These are phyloP conservation scores for Combretum micranthum DNA, from an alignment of 345 rosid species.

Conservation along the genomic window DNA sequence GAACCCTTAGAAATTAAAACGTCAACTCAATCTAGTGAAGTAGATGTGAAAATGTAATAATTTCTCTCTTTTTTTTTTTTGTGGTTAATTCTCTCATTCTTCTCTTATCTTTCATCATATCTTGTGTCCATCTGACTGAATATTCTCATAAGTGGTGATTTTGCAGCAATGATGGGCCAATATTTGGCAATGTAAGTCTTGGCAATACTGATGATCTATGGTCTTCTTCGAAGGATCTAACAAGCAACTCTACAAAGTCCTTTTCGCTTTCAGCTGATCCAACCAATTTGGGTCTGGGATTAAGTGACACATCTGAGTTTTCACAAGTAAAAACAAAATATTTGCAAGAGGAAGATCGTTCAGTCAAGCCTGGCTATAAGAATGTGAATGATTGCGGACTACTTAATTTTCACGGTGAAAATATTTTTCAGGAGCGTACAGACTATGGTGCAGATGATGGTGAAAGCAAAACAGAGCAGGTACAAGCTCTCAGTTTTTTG, in stretches of 20 bases:
- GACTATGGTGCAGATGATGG: conserved; percentile 30
- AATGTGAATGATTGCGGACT: conserved; percentile 35
- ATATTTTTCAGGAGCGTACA: conserved; percentile 17
- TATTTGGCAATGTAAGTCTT: conserved; percentile 71
- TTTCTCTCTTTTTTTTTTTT: not conserved
- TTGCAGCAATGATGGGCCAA: conserved; percentile 90
- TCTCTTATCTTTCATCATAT: conserved; percentile 2
- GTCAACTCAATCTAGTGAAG: not conserved
- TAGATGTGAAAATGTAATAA: conserved; percentile 2
- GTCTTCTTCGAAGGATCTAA: conserved; percentile 60
- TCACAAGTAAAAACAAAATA: conserved; percentile 37
- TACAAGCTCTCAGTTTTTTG: conserved; percentile 8
- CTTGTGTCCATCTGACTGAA: conserved; percentile 51
- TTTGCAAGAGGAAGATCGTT: conserved; percentile 42
- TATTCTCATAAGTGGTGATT: conserved; percentile 89
- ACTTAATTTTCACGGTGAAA: conserved; percentile 26
- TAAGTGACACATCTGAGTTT: conserved; percentile 25
- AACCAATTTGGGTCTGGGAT: conserved; percentile 37
- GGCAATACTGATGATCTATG: conserved; percentile 63
- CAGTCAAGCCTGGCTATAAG: conserved; percentile 27
- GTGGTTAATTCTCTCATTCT: not conserved
- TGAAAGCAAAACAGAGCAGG: conserved; percentile 44
- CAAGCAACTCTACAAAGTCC: conserved; percentile 40
- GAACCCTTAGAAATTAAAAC: too few relatives aligned
- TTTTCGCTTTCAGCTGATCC: conserved; percentile 38